Percentiles rank a stretch among this genome's conserved stretches.
Evolutionary conservation across 176 grass and related monocot genomes (phyloP).

Genomic region (Cenchrus americanus): DNA sequence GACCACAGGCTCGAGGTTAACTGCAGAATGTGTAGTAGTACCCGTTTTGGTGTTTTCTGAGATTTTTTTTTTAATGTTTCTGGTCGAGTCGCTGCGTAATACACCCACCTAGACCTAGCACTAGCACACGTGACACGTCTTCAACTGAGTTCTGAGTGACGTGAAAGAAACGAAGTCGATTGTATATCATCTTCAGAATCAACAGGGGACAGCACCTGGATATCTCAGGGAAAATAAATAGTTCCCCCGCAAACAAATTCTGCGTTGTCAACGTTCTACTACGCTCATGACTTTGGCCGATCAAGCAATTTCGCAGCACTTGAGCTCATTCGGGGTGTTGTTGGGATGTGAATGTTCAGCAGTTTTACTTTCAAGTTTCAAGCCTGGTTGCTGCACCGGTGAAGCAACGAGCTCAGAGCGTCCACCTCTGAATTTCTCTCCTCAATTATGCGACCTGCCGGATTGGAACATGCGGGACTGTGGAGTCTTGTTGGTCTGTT

Average conservation of each 20-base stretch:
- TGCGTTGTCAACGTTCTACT: too few relatives aligned
- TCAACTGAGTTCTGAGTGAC: not conserved
- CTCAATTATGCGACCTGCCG: not conserved
- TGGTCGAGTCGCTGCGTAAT: not conserved
- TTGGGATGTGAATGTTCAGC: not conserved
- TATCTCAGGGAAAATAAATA: too few relatives aligned
- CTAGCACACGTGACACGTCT: not conserved
- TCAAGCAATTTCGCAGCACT: too few relatives aligned
- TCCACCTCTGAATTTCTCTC: not conserved
- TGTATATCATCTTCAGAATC: too few relatives aligned
- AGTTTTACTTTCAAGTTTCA: not conserved
- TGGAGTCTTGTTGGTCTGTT: not conserved
- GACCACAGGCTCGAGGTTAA: not conserved
- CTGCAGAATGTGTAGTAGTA: not conserved
- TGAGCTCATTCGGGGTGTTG: not conserved
- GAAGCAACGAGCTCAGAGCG: not conserved
- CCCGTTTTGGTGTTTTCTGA: constrained; percentile 17
- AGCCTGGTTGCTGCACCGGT: not conserved
- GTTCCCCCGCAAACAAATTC: too few relatives aligned
- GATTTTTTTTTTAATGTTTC: constrained; percentile 3
- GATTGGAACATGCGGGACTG: not conserved
- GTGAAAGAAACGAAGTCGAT: too few relatives aligned
- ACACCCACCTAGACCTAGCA: not conserved
- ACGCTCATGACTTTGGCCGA: too few relatives aligned
- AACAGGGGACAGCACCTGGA: too few relatives aligned